A percentile compares a stretch with the other conserved stretches of the same genome.
Evolutionary conservation across 495 filamentous ascomycete species (phyloP).

Genomic region (Aspergillus baeticus): DNA sequence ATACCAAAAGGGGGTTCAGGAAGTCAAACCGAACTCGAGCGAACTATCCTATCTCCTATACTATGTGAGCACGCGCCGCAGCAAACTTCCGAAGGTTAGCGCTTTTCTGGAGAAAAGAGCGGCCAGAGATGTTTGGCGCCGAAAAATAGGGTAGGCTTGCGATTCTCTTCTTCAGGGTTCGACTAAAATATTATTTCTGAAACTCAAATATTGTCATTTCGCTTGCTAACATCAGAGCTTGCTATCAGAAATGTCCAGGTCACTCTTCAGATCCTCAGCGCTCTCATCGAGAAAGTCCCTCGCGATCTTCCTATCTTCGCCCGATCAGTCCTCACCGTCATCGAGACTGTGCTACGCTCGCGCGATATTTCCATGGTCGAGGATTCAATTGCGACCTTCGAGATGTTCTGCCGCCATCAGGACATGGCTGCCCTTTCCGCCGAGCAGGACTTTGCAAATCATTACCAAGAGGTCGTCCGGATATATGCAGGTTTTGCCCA

Average conservation of each 20-base stretch:
- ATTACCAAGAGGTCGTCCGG: conserved; percentile 75
- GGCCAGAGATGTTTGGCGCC: conserved; percentile 79
- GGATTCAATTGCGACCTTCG: conserved; percentile 78
- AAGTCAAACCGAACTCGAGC: conserved; percentile 89
- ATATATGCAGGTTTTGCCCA: conserved; percentile 76
- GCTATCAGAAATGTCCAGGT: conserved; percentile 80
- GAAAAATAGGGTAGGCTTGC: conserved; percentile 71
- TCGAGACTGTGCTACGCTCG: conserved; percentile 73
- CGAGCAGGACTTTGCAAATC: conserved; percentile 77
- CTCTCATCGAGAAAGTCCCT: conserved; percentile 86
- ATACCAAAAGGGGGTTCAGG: conserved; percentile 81
- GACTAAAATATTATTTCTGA: background rate
- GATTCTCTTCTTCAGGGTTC: background rate
- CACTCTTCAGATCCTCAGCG: conserved; percentile 81
- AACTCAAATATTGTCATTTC: background rate
- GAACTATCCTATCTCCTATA: conserved; percentile 94
- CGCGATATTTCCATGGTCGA: conserved; percentile 86
- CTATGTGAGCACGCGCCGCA: conserved; percentile 88
- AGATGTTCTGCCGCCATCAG: conserved; percentile 77
- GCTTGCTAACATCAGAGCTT: conserved; percentile 3
- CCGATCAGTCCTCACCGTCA: conserved; percentile 72
- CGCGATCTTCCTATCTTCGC: conserved; percentile 88
- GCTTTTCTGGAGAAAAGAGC: conserved; percentile 89
- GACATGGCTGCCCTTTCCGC: conserved; percentile 73
- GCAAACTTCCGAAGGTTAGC: conserved; percentile 92